Evolutionary conservation across 306 rosid species (phyloP).

Genomic region (Cicer arietinum): DNA sequence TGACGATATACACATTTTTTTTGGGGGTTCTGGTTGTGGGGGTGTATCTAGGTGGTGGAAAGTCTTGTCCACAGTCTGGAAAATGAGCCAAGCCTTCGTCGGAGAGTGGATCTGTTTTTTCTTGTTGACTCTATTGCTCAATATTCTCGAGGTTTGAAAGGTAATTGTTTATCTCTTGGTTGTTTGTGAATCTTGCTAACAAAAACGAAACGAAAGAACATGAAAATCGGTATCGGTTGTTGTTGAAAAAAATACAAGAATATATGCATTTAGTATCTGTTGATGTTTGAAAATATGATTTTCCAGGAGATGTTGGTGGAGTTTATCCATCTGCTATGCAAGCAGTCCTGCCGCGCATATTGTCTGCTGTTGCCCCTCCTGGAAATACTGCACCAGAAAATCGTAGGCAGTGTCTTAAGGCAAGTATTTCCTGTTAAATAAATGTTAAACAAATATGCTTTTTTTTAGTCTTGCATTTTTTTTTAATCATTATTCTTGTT

Average conservation of each 20-base stretch:
- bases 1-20: slow-evolving; percentile 23
- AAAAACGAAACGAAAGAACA: slow-evolving; percentile 27
- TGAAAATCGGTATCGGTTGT: slow-evolving; percentile 34
- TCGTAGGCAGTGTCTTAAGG: slow-evolving; percentile 98
- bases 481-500: slow-evolving; percentile 39
- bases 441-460: slow-evolving; percentile 25
- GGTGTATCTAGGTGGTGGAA: slow-evolving; percentile 72
- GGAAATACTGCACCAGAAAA: slow-evolving; percentile 81
- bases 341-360: slow-evolving; percentile 74
- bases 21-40: slow-evolving; percentile 29
- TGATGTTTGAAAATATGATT: slow-evolving; percentile 39
- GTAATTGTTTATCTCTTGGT: slow-evolving; percentile 51
- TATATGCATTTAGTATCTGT: slow-evolving; percentile 19
- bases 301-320: slow-evolving; percentile 77
- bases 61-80: slow-evolving; percentile 73
- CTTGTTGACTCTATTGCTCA: slow-evolving; percentile 91
- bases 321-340: slow-evolving; percentile 74
- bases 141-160: slow-evolving; percentile 76
- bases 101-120: slow-evolving; percentile 88
- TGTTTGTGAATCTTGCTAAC: slow-evolving; percentile 31
- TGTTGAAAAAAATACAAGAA: slow-evolving; percentile 21
- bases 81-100: slow-evolving; percentile 71
- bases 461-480: slow-evolving; percentile 12
- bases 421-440: slow-evolving; percentile 46
- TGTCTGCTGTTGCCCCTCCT: slow-evolving; percentile 94